A percentile compares a stretch with the other conserved stretches of the same genome.
Conservation (phyloP, 768 basidiomycete genomes). For the Tulasnella sp. region DNA sequence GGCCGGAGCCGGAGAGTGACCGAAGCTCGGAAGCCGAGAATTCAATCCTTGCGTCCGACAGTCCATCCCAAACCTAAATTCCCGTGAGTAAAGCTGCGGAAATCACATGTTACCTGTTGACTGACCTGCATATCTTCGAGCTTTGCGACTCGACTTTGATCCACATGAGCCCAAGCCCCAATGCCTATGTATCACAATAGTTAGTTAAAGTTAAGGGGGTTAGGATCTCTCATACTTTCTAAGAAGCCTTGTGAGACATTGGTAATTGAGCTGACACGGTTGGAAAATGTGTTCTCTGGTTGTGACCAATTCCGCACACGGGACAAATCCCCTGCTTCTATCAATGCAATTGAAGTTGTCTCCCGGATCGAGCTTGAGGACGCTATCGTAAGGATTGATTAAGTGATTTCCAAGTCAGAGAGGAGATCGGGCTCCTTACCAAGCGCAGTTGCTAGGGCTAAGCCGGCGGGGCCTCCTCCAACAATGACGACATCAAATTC, state of each 20-base stretch:
- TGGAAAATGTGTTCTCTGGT: slow-evolving; percentile 48
- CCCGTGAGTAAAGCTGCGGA: slow-evolving; percentile 20
- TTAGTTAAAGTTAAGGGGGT: slow-evolving; percentile 1
- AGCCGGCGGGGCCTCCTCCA: slow-evolving; percentile 85
- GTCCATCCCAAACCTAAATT: slow-evolving; percentile 77
- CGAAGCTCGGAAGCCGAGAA: slow-evolving; percentile 40
- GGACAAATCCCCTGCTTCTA: slow-evolving; percentile 72
- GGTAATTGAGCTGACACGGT: slow-evolving; percentile 79
- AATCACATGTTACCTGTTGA: neutral
- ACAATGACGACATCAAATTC: slow-evolving; percentile 80
- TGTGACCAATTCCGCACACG: slow-evolving; percentile 58
- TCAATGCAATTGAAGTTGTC: slow-evolving; percentile 51
- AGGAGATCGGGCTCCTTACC: slow-evolving; percentile 34
- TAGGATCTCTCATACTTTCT: slow-evolving; percentile 35
- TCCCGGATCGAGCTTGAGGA: slow-evolving; percentile 40
- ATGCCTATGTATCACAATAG: slow-evolving; percentile 45
- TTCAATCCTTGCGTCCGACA: slow-evolving; percentile 65
- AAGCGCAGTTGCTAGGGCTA: slow-evolving; percentile 79
- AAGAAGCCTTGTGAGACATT: slow-evolving; percentile 59
- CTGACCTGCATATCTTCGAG: slow-evolving; percentile 77
- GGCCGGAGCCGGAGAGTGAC: slow-evolving; percentile 20
- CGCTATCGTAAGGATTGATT: slow-evolving; percentile 30
- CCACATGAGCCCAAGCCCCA: slow-evolving; percentile 75
- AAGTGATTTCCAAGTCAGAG: neutral
- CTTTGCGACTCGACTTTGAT: slow-evolving; percentile 50